Conservation (phyloP, 2,329 filamentous ascomycete genomes). For the Aspergillus piperis region DNA sequence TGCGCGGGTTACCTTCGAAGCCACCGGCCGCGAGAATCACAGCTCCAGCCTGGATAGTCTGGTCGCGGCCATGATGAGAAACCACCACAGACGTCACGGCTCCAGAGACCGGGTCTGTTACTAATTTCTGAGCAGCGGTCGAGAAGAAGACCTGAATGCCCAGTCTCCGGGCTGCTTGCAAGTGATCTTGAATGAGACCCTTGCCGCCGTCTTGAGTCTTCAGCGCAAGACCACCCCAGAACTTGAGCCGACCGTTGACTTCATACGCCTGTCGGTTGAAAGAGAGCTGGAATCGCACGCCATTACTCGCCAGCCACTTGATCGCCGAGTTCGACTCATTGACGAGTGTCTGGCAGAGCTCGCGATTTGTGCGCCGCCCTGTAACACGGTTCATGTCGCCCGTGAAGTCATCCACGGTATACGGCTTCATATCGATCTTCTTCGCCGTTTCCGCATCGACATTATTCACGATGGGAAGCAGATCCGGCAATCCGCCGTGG, state of each 20-base stretch:
- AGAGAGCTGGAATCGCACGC: constrained; percentile 60
- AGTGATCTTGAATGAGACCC: constrained; percentile 56
- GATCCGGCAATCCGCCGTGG: constrained; percentile 57
- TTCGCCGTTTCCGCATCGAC: constrained; percentile 48
- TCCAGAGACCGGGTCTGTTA: constrained; percentile 21
- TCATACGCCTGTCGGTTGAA: constrained; percentile 69
- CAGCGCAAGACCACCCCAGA: constrained; percentile 67
- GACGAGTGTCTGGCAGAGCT: constrained; percentile 53
- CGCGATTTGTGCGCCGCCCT: constrained; percentile 54
- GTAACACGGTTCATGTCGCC: constrained; percentile 61
- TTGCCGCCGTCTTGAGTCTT: constrained; percentile 63
- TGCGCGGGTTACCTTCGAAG: constrained; percentile 62
- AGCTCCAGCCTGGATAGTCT: constrained; percentile 22
- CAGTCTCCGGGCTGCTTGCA: constrained; percentile 43
- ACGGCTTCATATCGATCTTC: constrained; percentile 61
- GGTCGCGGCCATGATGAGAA: constrained; percentile 13
- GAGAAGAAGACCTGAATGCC: constrained; percentile 52
- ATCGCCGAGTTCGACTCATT: constrained; percentile 53
- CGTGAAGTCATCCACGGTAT: constrained; percentile 57
- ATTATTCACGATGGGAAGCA: constrained; percentile 65
- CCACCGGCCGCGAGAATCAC: constrained; percentile 56
- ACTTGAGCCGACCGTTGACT: constrained; percentile 61
- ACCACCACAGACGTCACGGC: constrained; percentile 26
- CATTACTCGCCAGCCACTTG: constrained; percentile 58
- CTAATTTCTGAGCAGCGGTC: constrained; percentile 42